Percentiles rank a stretch among this genome's conserved stretches.
Evolutionary conservation across 495 filamentous ascomycete genomes (phyloP).

Genomic region (Lineolata rhizophorae): DNA sequence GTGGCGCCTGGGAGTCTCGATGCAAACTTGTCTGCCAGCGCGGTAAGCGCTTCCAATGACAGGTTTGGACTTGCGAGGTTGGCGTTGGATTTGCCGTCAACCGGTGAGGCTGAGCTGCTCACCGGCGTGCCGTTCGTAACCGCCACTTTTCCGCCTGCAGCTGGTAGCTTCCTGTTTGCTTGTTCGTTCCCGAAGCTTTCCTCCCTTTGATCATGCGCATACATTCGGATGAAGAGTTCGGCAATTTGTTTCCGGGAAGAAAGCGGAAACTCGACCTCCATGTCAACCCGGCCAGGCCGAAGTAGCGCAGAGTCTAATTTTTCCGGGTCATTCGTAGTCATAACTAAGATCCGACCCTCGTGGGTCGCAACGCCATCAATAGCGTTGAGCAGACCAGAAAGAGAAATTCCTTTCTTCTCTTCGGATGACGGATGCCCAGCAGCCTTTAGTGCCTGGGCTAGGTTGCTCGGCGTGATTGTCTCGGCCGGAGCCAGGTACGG

Average conservation of each 20-base stretch:
- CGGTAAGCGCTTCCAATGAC: slow-evolving; percentile 15
- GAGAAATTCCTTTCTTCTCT: slow-evolving; percentile 29
- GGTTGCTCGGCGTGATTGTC: no score
- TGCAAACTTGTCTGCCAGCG: slow-evolving; percentile 35
- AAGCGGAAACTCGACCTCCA: slow-evolving; percentile 46
- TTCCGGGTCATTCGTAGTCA: slow-evolving; percentile 68
- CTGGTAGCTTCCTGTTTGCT: not conserved
- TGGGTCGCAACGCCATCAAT: slow-evolving; percentile 69
- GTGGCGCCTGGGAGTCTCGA: slow-evolving; percentile 33
- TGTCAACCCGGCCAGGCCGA: slow-evolving; percentile 53
- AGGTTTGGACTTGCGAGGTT: not conserved
- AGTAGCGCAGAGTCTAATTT: slow-evolving; percentile 53
- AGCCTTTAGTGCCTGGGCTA: no score
- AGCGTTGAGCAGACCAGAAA: slow-evolving; percentile 62
- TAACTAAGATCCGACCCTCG: slow-evolving; percentile 61
- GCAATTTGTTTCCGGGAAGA: slow-evolving; percentile 6
- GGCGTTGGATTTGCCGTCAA: not conserved
- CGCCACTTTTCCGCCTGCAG: not conserved
- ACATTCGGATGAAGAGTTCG: slow-evolving; percentile 13
- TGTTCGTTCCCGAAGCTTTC: not conserved
- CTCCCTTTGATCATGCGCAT: no score
- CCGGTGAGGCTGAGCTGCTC: no score
- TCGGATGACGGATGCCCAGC: no score
- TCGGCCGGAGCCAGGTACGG: no score
- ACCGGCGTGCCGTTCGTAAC: no score